Percentiles rank a stretch among this genome's conserved stretches.
Evolutionary conservation across 31 red algal genomes (phyloP).

Genomic region (Odonthalia washingtoniensis): DNA sequence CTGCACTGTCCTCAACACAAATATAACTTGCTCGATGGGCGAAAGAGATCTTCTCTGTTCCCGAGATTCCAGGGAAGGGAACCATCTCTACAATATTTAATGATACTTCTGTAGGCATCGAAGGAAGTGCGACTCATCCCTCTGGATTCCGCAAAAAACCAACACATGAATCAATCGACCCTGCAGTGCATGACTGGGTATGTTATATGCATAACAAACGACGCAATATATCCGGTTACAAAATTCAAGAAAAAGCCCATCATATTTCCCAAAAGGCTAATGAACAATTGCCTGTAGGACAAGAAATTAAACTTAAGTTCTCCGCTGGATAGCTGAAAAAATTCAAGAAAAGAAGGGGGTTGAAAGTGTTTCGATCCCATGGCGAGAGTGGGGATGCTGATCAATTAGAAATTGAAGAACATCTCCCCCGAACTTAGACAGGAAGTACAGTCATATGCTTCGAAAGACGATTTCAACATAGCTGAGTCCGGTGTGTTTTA

Average conservation of each 20-base stretch:
- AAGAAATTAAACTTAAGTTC: conserved; percentile 24
- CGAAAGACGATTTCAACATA: conserved; percentile 3
- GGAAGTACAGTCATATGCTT: neutral
- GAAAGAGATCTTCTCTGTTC: neutral
- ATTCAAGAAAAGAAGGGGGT: conserved; percentile 30
- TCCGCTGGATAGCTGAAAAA: conserved; percentile 28
- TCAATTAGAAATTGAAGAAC: neutral
- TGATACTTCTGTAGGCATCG: conserved; percentile 6
- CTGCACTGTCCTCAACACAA: neutral
- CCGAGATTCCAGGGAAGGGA: neutral
- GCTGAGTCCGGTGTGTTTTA: conserved; percentile 30
- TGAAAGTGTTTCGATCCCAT: conserved; percentile 7
- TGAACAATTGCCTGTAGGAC: neutral
- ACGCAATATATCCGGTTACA: neutral
- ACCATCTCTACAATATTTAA: conserved; percentile 15
- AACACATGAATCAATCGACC: conserved; percentile 1
- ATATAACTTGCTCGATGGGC: neutral
- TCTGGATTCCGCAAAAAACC: neutral
- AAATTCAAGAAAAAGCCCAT: neutral
- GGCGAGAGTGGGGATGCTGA: conserved; percentile 32
- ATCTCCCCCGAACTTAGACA: neutral
- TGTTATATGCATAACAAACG: conserved; percentile 9
- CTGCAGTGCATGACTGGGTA: conserved; percentile 9
- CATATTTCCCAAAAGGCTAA: conserved; percentile 9
- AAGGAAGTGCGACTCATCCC: neutral